These are phyloP conservation scores for Streptanthus diversifolius DNA, from an alignment of 345 rosid genomes.

Conservation along the genomic window DNA sequence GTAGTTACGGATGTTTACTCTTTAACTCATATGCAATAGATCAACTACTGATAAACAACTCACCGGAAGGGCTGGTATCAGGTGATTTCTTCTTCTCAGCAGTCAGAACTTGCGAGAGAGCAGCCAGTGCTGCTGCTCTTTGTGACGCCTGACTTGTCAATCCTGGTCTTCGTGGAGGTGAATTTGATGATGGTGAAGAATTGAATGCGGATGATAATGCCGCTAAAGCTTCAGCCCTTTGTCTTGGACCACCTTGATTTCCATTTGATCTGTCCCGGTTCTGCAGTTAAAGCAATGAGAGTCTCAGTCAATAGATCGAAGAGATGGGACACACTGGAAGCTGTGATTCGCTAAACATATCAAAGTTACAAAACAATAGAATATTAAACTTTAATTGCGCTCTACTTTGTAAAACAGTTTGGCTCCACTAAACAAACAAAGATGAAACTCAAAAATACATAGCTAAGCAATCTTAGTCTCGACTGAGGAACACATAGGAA, in stretches of 20 bases:
- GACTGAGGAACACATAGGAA: neutral
- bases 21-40: neutral
- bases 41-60: conserved; percentile 20
- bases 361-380: neutral
- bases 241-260: conserved; percentile 61
- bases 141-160: conserved; percentile 60
- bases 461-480: neutral
- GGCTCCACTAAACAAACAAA: neutral
- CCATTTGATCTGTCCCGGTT: conserved; percentile 60
- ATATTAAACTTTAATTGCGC: neutral
- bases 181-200: conserved; percentile 52
- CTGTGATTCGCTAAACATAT: neutral
- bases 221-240: conserved; percentile 84
- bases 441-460: neutral
- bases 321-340: conserved; percentile 2
- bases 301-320: neutral
- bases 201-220: conserved; percentile 75
- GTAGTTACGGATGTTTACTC: neutral
- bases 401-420: neutral
- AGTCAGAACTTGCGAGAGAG: conserved; percentile 82
- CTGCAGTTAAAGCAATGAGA: conserved; percentile 33
- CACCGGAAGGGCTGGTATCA: conserved; percentile 49
- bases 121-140: conserved; percentile 96
- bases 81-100: conserved; percentile 77
- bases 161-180: conserved; percentile 43